phyloP scores from a whole-genome alignment of 352 stramenopile genomes.

The Globisporangium heterothallicum region DNA sequence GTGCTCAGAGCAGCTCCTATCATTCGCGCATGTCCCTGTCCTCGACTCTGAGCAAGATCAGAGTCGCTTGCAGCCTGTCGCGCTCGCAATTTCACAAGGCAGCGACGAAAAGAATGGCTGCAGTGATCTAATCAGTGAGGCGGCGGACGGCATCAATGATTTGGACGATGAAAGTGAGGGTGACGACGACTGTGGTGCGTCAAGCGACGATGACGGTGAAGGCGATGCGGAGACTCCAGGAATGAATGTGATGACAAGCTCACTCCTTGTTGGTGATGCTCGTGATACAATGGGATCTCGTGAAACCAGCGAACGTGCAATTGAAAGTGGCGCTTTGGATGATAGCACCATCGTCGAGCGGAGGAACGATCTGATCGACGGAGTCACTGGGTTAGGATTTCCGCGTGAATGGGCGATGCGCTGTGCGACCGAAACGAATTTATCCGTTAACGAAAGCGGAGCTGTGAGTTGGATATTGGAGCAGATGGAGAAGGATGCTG shows the following conservation, averaged over 20 bases:
- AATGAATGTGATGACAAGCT: not conserved
- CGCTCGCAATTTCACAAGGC: conserved; percentile 16
- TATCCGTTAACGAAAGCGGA: conserved; percentile 46
- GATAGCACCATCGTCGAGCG: not conserved
- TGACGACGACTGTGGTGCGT: not conserved
- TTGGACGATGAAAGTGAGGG: conserved; percentile 18
- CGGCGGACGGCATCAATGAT: not conserved
- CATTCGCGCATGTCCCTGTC: conserved; percentile 32
- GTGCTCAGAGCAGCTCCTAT: conserved; percentile 3
- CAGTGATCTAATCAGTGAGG: not conserved
- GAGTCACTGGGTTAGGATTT: conserved; percentile 80
- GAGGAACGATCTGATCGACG: conserved; percentile 59
- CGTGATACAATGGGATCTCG: not conserved
- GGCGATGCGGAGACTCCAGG: not conserved
- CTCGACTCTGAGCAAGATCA: conserved; percentile 38
- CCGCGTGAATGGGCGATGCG: conserved; percentile 68
- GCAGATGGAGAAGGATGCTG: conserved; percentile 76
- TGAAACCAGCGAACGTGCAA: not conserved
- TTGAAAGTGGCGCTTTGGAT: not conserved
- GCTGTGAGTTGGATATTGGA: conserved; percentile 89
- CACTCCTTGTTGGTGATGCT: not conserved
- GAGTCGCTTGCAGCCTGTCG: conserved; percentile 33
- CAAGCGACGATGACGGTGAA: not conserved
- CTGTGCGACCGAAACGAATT: conserved; percentile 49
- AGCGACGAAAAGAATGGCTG: not conserved